Percentiles rank a stretch among this genome's conserved stretches.
phyloP scores from a whole-genome alignment of 805 yeast species.

The Cephaloascus fragrans region DNA sequence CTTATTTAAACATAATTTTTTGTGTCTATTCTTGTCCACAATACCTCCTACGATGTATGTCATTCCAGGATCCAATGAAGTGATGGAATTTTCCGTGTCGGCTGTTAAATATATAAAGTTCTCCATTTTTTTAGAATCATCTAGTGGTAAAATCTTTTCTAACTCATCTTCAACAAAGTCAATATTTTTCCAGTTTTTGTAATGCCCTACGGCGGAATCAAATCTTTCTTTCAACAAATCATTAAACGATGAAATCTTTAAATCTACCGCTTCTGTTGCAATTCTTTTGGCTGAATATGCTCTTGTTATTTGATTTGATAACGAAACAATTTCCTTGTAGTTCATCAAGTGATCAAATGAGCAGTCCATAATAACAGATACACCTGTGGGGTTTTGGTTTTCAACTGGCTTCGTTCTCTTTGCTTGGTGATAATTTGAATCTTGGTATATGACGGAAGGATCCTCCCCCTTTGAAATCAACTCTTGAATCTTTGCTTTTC shows the following conservation, averaged over 20 bases:
- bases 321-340: conserved; percentile 56
- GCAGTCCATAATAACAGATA: conserved; percentile 71
- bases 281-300: conserved; percentile 72
- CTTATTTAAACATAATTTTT: conserved; percentile 68
- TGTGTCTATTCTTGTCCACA: conserved; percentile 89
- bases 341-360: conserved; percentile 86
- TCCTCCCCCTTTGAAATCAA: conserved; percentile 24
- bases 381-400: conserved; percentile 38
- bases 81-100: conserved; percentile 68
- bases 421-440: conserved; percentile 12
- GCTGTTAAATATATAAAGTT: conserved; percentile 70
- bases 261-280: conserved; percentile 44
- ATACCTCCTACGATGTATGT: conserved; percentile 93
- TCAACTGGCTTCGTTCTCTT: conserved; percentile 24
- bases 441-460: conserved; percentile 1
- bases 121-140: conserved; percentile 17
- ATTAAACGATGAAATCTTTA: conserved; percentile 56
- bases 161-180: conserved; percentile 33
- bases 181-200: conserved; percentile 61
- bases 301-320: conserved; percentile 74
- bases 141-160: conserved; percentile 17
- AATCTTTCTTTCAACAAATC: conserved; percentile 60
- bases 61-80: conserved; percentile 51
- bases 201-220: conserved; percentile 49
- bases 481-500: conserved; percentile 24